Percentiles rank a stretch among this genome's conserved stretches.
Conservation (phyloP, 1,139 yeast genomes). For the Debaryomyces sp. region DNA sequence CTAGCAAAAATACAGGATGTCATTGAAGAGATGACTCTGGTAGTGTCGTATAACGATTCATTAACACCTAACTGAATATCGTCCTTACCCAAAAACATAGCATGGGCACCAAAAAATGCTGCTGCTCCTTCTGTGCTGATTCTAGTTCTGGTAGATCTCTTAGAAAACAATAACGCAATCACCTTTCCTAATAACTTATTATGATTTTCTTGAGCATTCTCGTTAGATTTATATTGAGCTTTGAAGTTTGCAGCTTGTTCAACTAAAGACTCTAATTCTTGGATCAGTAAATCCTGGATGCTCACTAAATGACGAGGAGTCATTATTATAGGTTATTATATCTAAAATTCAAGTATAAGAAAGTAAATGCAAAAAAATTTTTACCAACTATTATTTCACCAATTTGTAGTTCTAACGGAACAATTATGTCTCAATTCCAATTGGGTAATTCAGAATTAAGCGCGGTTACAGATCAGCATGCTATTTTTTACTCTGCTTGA, state of each 20-base stretch:
- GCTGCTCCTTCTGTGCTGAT: conserved; percentile 88
- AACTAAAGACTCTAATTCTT: conserved; percentile 64
- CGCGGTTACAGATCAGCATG: conserved; percentile 10
- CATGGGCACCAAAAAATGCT: conserved; percentile 82
- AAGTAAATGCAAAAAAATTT: not conserved
- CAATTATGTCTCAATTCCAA: conserved; percentile 9
- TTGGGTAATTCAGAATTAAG: conserved; percentile 8
- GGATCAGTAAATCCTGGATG: conserved; percentile 64
- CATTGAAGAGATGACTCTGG: conserved; percentile 87
- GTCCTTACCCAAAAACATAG: conserved; percentile 87
- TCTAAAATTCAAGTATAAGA: not conserved
- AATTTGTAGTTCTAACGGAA: not conserved
- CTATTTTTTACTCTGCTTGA: not conserved
- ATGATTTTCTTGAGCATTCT: conserved; percentile 42
- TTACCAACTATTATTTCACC: not conserved
- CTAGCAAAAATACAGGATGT: conserved; percentile 86
- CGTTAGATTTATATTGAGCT: conserved; percentile 50
- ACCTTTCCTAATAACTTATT: conserved; percentile 67
- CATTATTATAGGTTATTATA: not conserved
- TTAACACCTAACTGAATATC: conserved; percentile 90
- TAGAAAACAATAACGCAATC: conserved; percentile 73
- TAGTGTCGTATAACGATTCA: conserved; percentile 78
- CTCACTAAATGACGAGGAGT: conserved; percentile 66
- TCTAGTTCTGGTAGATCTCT: conserved; percentile 87
- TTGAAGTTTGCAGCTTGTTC: conserved; percentile 61